A percentile compares a stretch with the other conserved stretches of the same genome.
phyloP scores from a whole-genome alignment of 192 early-diverging fungal species.

The Backusella liffmaniae region DNA sequence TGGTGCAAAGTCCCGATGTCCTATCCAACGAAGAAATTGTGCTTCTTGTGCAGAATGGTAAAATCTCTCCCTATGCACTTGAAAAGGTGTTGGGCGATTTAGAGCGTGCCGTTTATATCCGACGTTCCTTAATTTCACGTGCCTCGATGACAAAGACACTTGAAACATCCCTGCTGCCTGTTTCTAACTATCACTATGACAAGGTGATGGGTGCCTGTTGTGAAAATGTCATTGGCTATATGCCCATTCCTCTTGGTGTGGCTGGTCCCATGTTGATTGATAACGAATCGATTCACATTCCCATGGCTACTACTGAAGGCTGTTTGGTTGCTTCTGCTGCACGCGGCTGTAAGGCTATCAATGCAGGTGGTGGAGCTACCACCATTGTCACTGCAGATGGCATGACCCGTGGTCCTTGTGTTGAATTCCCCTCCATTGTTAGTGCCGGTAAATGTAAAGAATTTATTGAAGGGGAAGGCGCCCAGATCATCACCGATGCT shows the following conservation, averaged over 20 bases:
- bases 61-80: slow-evolving; percentile 80
- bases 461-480: slow-evolving; percentile 71
- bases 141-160: slow-evolving; percentile 63
- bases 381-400: slow-evolving; percentile 81
- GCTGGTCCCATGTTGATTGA: slow-evolving; percentile 87
- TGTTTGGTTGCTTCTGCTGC: slow-evolving; percentile 88
- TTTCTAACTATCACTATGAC: slow-evolving; percentile 85
- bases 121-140: slow-evolving; percentile 77
- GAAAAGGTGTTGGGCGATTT: slow-evolving; percentile 81
- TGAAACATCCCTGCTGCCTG: slow-evolving; percentile 67
- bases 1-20: slow-evolving; percentile 41
- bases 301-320: slow-evolving; percentile 97
- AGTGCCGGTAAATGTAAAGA: slow-evolving; percentile 63
- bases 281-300: slow-evolving; percentile 77
- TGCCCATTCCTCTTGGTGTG: slow-evolving; percentile 90
- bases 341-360: slow-evolving; percentile 94
- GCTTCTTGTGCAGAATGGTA: slow-evolving; percentile 64
- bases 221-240: slow-evolving; percentile 94
- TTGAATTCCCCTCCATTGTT: slow-evolving; percentile 75
- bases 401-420: slow-evolving; percentile 94
- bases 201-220: slow-evolving; percentile 91
- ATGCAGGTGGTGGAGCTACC: slow-evolving; percentile 80
- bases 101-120: slow-evolving; percentile 81
- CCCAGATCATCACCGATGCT: slow-evolving; percentile 59
- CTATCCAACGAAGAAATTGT: slow-evolving; percentile 79